These are phyloP conservation scores for Candida silvicultrix DNA, from an alignment of 805 yeast species.

Conservation along the genomic window DNA sequence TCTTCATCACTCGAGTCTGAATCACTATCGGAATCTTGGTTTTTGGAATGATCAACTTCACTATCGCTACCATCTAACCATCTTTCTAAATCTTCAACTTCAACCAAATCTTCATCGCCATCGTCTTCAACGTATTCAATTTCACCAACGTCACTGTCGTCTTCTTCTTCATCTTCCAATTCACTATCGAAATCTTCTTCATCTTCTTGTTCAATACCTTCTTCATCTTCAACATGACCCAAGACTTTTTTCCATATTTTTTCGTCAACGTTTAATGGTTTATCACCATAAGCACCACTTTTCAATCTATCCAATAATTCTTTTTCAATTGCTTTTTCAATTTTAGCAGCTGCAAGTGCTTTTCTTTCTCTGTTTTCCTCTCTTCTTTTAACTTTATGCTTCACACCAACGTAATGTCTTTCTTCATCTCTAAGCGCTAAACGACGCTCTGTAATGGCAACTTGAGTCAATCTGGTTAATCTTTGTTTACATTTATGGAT, in stretches of 20 bases:
- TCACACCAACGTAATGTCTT: slow-evolving; percentile 86
- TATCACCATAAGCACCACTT: slow-evolving; percentile 97
- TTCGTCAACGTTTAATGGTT: slow-evolving; percentile 95
- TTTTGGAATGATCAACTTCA: slow-evolving; percentile 28
- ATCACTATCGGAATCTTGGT: slow-evolving; percentile 29
- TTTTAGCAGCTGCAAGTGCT: slow-evolving; percentile 93
- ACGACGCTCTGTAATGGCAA: slow-evolving; percentile 91
- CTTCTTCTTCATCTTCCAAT: slow-evolving; percentile 40
- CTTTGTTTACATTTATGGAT: slow-evolving; percentile 95
- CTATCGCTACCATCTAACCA: slow-evolving; percentile 63
- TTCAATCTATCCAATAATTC: slow-evolving; percentile 91
- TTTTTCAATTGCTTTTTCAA: slow-evolving; percentile 93
- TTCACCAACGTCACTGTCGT: slow-evolving; percentile 59
- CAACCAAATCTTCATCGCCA: slow-evolving; percentile 87
- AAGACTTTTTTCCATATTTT: slow-evolving; percentile 92
- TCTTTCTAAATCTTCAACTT: slow-evolving; percentile 86
- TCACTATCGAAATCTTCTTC: slow-evolving; percentile 46
- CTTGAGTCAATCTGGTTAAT: slow-evolving; percentile 89
- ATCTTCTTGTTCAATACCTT: slow-evolving; percentile 39
- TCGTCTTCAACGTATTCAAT: slow-evolving; percentile 88
- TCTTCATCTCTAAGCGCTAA: slow-evolving; percentile 87
- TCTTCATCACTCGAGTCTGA: slow-evolving; percentile 31
- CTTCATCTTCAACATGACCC: slow-evolving; percentile 72
- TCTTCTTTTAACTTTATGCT: slow-evolving; percentile 91
- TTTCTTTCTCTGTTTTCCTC: slow-evolving; percentile 93